A percentile compares a stretch with the other conserved stretches of the same genome.
phyloP scores from a whole-genome alignment of 2,329 filamentous ascomycete species.

The Metarhizium rileyi region DNA sequence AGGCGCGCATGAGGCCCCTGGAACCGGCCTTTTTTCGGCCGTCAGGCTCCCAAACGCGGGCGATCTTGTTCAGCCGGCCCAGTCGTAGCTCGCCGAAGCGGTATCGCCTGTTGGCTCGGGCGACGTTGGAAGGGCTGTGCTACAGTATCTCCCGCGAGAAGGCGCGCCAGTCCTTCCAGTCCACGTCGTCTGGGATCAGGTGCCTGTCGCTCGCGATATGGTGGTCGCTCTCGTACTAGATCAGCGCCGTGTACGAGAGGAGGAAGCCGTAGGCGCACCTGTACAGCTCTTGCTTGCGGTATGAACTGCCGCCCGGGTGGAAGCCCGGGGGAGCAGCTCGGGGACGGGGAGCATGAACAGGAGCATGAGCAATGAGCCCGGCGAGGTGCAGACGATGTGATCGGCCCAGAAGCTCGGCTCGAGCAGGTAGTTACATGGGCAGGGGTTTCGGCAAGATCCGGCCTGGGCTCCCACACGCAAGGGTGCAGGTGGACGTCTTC shows the following conservation, averaged over 20 bases:
- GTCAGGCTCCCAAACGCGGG: slow-evolving; percentile 17
- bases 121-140: slow-evolving; percentile 16
- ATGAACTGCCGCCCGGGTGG: neutral
- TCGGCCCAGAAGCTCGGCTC: slow-evolving; percentile 25
- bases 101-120: slow-evolving; percentile 24
- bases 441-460: slow-evolving; percentile 30
- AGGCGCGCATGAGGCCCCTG: slow-evolving; percentile 12
- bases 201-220: slow-evolving; percentile 22
- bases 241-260: slow-evolving; percentile 27
- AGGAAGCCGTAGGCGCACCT: slow-evolving; percentile 26
- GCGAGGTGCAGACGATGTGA: slow-evolving; percentile 13
- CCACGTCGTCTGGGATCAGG: slow-evolving; percentile 23
- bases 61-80: slow-evolving; percentile 31
- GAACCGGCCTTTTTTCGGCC: neutral
- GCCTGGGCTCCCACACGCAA: slow-evolving; percentile 27
- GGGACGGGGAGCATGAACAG: no score
- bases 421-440: slow-evolving; percentile 30
- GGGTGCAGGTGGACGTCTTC: slow-evolving; percentile 30
- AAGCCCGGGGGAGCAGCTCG: no score
- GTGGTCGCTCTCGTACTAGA: slow-evolving; percentile 29
- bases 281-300: neutral
- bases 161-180: slow-evolving; percentile 28
- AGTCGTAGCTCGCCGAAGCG: slow-evolving; percentile 31
- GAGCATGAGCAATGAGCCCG: neutral
- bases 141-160: slow-evolving; percentile 15